A percentile compares a stretch with the other conserved stretches of the same genome.
phyloP scores from a whole-genome alignment of 2,329 filamentous ascomycete species.

The Hirsutella minnesotensis region DNA sequence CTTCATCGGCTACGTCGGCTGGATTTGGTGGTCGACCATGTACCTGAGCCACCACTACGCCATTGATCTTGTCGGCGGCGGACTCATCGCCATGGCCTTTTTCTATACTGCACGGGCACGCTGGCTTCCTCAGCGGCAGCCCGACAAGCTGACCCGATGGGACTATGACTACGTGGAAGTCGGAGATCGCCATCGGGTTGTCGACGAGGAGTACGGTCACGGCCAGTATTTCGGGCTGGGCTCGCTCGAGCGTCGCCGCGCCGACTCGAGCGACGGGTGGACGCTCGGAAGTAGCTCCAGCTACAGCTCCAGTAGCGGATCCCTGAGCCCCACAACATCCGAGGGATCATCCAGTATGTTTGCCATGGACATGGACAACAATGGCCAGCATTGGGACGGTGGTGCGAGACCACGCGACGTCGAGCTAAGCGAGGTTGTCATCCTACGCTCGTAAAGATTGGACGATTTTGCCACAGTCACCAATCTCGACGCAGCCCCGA shows the following conservation, averaged over 20 bases:
- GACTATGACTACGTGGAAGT: conserved; percentile 90
- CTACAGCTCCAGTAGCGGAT: conserved; percentile 34
- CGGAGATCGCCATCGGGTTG: conserved; percentile 44
- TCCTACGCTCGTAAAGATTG: conserved; percentile 24
- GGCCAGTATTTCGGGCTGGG: conserved; percentile 34
- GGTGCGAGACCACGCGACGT: conserved; percentile 25
- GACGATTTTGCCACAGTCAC: too few species aligned
- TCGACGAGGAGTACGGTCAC: conserved; percentile 35
- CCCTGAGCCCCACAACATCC: conserved; percentile 36
- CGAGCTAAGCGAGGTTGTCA: conserved; percentile 33
- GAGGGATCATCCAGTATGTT: conserved; percentile 27
- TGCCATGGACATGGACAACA: conserved; percentile 22
- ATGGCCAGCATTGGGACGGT: conserved; percentile 26
- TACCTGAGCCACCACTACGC: conserved; percentile 96
- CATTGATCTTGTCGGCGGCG: conserved; percentile 81
- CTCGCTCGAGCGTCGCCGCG: conserved; percentile 28
- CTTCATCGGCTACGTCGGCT: conserved; percentile 74
- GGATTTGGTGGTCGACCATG: conserved; percentile 99
- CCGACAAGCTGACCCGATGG: conserved; percentile 81
- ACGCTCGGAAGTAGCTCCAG: conserved; percentile 75
- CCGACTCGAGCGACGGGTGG: conserved; percentile 71
- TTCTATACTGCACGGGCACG: conserved; percentile 74
- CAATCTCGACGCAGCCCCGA: too few species aligned
- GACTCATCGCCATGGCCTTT: conserved; percentile 61
- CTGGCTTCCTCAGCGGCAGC: conserved; percentile 72